A percentile compares a stretch with the other conserved stretches of the same genome.
These are phyloP conservation scores for Trifolium repens DNA, from an alignment of 306 rosid species.

Conservation along the genomic window DNA sequence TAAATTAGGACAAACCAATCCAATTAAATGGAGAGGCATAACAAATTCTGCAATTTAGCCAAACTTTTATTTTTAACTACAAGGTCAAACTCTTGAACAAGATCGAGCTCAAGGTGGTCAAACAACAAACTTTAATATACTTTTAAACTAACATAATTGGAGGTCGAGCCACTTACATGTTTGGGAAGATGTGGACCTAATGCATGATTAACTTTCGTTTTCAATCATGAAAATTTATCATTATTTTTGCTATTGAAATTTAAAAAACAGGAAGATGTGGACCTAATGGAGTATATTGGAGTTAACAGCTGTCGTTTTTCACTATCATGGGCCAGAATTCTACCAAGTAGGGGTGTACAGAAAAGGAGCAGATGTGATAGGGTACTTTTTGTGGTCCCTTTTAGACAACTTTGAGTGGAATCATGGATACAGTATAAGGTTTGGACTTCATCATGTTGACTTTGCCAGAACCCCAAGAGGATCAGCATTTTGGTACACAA, in stretches of 20 bases:
- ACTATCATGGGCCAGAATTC: conserved; percentile 81
- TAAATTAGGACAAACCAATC: too few species aligned
- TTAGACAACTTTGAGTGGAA: conserved; percentile 70
- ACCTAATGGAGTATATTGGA: conserved; percentile 61
- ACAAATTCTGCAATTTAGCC: too few species aligned
- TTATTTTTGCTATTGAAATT: not conserved
- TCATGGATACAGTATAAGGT: conserved; percentile 48
- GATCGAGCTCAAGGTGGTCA: too few species aligned
- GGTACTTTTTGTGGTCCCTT: conserved; percentile 68
- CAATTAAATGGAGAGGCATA: too few species aligned
- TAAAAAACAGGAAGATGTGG: conserved; percentile 64
- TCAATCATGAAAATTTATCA: not conserved
- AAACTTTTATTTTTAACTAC: too few species aligned
- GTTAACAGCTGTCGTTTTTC: conserved; percentile 74
- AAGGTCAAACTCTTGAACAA: too few species aligned
- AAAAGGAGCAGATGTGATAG: conserved; percentile 65
- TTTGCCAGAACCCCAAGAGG: conserved; percentile 53
- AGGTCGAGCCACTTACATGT: too few species aligned
- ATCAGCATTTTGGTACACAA: conserved; percentile 62
- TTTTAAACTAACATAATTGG: too few species aligned
- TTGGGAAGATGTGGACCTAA: too few species aligned
- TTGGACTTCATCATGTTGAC: conserved; percentile 59
- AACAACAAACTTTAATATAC: too few species aligned
- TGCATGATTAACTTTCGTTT: conserved; percentile 12
- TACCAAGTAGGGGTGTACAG: conserved; percentile 56